Conservation (phyloP, 2,329 filamentous ascomycete genomes). For the Trichoderma sp. region DNA sequence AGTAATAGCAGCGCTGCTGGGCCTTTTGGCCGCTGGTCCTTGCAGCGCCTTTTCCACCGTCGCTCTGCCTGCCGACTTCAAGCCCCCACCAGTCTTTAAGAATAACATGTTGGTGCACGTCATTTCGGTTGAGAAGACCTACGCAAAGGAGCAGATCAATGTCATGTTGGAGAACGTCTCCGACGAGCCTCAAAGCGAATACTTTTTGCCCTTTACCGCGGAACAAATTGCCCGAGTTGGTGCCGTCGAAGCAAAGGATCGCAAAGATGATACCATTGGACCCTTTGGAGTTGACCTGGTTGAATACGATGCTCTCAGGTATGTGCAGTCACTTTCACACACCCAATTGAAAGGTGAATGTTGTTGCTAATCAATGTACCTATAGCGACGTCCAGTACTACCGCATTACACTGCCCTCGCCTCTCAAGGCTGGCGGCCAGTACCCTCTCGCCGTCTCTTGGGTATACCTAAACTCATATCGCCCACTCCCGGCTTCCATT, state of each 20-base stretch:
- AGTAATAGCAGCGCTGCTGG: slow-evolving; percentile 56
- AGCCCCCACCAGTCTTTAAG: slow-evolving; percentile 86
- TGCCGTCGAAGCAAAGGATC: slow-evolving; percentile 87
- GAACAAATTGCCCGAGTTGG: slow-evolving; percentile 74
- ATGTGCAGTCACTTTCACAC: slow-evolving; percentile 21
- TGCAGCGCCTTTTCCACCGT: slow-evolving; percentile 51
- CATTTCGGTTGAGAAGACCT: slow-evolving; percentile 90
- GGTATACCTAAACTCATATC: slow-evolving; percentile 73
- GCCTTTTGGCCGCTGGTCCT: slow-evolving; percentile 51
- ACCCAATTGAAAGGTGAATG: not conserved
- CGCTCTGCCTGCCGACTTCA: slow-evolving; percentile 65
- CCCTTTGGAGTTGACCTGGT: slow-evolving; percentile 68
- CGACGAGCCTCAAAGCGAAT: slow-evolving; percentile 75
- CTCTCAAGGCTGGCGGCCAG: slow-evolving; percentile 72
- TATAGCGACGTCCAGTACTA: slow-evolving; percentile 77
- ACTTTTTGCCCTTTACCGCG: slow-evolving; percentile 83
- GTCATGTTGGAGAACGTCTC: slow-evolving; percentile 90
- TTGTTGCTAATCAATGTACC: slow-evolving; percentile 7
- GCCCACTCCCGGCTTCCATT: slow-evolving; percentile 77
- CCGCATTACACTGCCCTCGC: slow-evolving; percentile 71
- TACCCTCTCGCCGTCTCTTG: slow-evolving; percentile 87
- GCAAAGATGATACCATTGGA: slow-evolving; percentile 69
- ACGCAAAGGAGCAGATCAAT: slow-evolving; percentile 86
- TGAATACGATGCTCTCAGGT: slow-evolving; percentile 61
- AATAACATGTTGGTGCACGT: slow-evolving; percentile 88